Percentiles rank a stretch among this genome's conserved stretches.
These are phyloP conservation scores for Diutina mesorugosa DNA, from an alignment of 1,139 yeast genomes.

Conservation along the genomic window DNA sequence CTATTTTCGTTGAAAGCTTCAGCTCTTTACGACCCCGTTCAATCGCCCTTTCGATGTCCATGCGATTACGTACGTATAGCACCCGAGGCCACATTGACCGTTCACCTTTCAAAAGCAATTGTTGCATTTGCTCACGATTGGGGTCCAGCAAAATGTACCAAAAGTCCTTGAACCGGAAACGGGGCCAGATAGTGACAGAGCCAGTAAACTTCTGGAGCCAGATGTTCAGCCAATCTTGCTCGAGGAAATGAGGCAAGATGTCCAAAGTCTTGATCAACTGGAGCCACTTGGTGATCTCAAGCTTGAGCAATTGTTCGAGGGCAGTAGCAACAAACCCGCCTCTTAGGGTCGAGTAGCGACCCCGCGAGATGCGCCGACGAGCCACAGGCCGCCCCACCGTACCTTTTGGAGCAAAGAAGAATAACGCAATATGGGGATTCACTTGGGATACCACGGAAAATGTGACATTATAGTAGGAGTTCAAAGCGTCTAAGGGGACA, in stretches of 20 bases:
- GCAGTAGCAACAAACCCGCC: constrained; percentile 75
- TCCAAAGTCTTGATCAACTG: constrained; percentile 54
- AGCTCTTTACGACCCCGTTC: constrained; percentile 28
- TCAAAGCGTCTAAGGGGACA: constrained; percentile 54
- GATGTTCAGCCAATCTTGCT: constrained; percentile 72
- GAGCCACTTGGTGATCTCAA: constrained; percentile 68
- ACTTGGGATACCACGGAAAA: constrained; percentile 73
- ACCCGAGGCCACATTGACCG: constrained; percentile 54
- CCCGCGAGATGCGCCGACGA: constrained; percentile 31
- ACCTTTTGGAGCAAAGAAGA: constrained; percentile 71
- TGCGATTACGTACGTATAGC: constrained; percentile 49
- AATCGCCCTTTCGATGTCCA: constrained; percentile 52
- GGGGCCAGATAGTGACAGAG: constrained; percentile 67
- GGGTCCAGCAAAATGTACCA: constrained; percentile 62
- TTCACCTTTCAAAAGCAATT: constrained; percentile 53
- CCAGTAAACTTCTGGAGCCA: constrained; percentile 71
- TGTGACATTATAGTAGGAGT: constrained; percentile 68
- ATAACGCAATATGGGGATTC: constrained; percentile 68
- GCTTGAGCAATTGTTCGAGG: constrained; percentile 52
- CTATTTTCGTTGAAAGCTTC: neutral
- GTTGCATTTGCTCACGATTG: constrained; percentile 37
- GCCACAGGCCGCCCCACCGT: constrained; percentile 74
- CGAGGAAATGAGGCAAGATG: constrained; percentile 52
- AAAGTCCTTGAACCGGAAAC: constrained; percentile 45
- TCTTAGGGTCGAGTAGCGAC: constrained; percentile 35